A percentile compares a stretch with the other conserved stretches of the same genome.
Conservation (phyloP, 1,284 basidiomycete species). For the Malassezia globosa region DNA sequence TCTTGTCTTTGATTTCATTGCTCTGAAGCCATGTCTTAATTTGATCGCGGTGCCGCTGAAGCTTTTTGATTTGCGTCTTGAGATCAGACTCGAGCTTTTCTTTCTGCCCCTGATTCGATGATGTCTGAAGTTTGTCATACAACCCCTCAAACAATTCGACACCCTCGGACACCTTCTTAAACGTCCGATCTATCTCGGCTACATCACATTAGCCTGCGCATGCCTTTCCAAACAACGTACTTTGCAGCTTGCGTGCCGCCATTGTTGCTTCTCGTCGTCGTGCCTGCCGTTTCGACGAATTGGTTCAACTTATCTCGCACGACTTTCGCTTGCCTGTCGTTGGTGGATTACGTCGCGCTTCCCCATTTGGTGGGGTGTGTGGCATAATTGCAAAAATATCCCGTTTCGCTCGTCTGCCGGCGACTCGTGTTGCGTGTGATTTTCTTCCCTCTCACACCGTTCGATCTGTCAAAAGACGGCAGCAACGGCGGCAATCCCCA, state of each 20-base stretch:
- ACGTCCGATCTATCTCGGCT: constrained; percentile 46
- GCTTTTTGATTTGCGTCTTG: constrained; percentile 63
- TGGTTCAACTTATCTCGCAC: no score
- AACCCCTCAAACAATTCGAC: constrained; percentile 46
- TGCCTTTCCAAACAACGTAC: constrained; percentile 14
- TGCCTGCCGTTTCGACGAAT: neutral
- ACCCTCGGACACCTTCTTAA: constrained; percentile 46
- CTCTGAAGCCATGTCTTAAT: constrained; percentile 98
- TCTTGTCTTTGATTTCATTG: constrained; percentile 99
- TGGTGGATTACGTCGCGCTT: no score
- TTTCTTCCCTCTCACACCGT: no score
- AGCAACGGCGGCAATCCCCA: no score
- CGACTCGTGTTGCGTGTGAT: no score
- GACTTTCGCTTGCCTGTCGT: no score
- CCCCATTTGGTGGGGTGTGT: no score
- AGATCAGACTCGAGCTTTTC: constrained; percentile 47
- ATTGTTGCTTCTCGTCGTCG: constrained; percentile 20
- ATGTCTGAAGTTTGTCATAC: constrained; percentile 44
- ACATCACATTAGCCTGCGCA: neutral
- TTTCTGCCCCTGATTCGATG: constrained; percentile 45
- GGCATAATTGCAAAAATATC: constrained; percentile 4
- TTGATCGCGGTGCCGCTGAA: constrained; percentile 92
- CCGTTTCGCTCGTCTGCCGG: no score
- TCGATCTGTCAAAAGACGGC: no score
- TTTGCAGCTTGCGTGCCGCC: constrained; percentile 45